Conservation (phyloP, 148 eudicot species). For the Rhododendron mucronatum region DNA sequence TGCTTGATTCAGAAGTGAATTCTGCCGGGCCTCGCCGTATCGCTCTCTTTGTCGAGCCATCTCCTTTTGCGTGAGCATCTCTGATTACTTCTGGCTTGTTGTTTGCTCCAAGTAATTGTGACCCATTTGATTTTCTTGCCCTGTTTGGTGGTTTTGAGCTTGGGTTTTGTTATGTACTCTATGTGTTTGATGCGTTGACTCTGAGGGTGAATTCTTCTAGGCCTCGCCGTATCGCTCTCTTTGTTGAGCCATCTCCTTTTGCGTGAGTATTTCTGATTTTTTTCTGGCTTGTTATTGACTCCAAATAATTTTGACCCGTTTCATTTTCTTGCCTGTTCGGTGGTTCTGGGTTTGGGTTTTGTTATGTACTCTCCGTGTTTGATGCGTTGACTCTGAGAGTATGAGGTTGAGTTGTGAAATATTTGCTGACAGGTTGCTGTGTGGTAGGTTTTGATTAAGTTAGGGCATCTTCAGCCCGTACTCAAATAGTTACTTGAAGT, state of each 20-base stretch:
- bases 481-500: background rate
- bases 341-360: constrained; percentile 19
- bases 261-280: constrained; percentile 59
- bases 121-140: constrained; percentile 1
- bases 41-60: constrained; percentile 98
- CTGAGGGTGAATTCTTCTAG: constrained; percentile 34
- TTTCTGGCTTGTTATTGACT: background rate
- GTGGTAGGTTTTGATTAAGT: background rate
- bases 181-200: constrained; percentile 24
- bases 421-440: background rate
- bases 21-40: constrained; percentile 77
- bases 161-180: constrained; percentile 35
- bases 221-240: constrained; percentile 90
- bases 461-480: background rate
- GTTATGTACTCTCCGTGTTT: constrained; percentile 37
- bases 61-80: constrained; percentile 84
- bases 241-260: constrained; percentile 96
- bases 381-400: background rate
- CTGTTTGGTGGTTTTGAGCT: constrained; percentile 5
- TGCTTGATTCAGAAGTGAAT: constrained; percentile 47
- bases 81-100: constrained; percentile 3
- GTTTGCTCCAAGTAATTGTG: background rate
- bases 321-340: background rate
- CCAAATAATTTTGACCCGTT: background rate
- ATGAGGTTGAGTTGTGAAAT: background rate